phyloP scores from a whole-genome alignment of 345 rosid species.

The Erodium maritimum region DNA sequence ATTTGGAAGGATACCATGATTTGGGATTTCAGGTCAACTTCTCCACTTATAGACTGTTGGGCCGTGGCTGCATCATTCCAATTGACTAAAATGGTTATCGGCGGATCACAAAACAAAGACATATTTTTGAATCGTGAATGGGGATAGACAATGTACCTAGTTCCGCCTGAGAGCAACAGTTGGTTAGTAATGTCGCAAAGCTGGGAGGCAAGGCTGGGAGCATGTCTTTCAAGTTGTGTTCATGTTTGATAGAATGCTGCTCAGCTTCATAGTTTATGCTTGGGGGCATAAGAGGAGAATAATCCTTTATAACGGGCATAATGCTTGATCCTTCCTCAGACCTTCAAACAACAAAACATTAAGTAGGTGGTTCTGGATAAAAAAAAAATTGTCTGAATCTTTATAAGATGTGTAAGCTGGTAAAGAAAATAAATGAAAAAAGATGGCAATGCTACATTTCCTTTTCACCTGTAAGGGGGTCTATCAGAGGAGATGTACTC shows the following conservation, averaged over 20 bases:
- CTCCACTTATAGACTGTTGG: conserved; percentile 20
- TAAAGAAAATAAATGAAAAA: neutral
- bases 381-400: too few relatives aligned
- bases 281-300: conserved; percentile 24
- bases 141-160: conserved; percentile 30
- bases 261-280: conserved; percentile 26
- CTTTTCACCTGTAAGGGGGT: neutral
- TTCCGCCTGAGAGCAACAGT: conserved; percentile 36
- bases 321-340: conserved; percentile 17
- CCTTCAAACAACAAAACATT: neutral
- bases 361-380: neutral
- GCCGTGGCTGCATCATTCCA: conserved; percentile 24
- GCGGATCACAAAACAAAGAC: conserved; percentile 7
- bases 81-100: conserved; percentile 7
- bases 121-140: neutral
- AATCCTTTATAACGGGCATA: conserved; percentile 12
- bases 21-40: conserved; percentile 49
- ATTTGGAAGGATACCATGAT: conserved; percentile 42
- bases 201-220: conserved; percentile 53
- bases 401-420: neutral
- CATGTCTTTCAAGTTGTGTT: conserved; percentile 13
- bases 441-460: neutral
- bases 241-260: conserved; percentile 19
- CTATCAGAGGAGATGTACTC: neutral
- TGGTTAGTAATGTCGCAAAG: conserved; percentile 56